Percentiles rank a stretch among this genome's conserved stretches.
phyloP scores from a whole-genome alignment of 2,329 filamentous ascomycete genomes.

The Cercospora sp. region DNA sequence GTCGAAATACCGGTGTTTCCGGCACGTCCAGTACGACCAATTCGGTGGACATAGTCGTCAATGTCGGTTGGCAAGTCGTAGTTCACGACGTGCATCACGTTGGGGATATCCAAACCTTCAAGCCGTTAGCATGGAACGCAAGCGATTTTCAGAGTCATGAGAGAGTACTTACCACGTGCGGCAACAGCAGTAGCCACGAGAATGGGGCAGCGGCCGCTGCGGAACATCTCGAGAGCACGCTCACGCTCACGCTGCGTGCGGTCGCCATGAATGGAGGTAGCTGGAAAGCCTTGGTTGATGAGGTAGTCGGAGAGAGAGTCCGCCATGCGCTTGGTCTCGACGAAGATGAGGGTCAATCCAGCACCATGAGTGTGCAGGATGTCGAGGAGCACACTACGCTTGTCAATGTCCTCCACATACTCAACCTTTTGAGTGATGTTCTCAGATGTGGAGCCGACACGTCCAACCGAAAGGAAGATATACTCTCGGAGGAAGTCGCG shows the following conservation, averaged over 20 bases:
- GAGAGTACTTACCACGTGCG: constrained; percentile 56
- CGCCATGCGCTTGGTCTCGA: constrained; percentile 99
- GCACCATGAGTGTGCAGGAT: constrained; percentile 92
- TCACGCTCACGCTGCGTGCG: constrained; percentile 99
- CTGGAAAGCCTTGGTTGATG: constrained; percentile 97
- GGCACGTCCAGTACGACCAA: constrained; percentile 99
- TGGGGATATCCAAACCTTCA: constrained; percentile 75
- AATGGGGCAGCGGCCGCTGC: constrained; percentile 91
- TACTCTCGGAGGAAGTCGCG: constrained; percentile 99
- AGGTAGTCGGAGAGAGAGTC: constrained; percentile 97
- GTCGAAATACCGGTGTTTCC: constrained; percentile 98
- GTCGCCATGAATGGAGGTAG: constrained; percentile 97
- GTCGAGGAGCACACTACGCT: constrained; percentile 95
- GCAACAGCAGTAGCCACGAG: constrained; percentile 96
- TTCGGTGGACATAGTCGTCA: constrained; percentile 98
- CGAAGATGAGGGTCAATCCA: constrained; percentile 93
- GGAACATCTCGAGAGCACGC: constrained; percentile 95
- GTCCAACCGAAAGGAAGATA: constrained; percentile 96
- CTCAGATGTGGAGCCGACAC: constrained; percentile 98
- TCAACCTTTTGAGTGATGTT: constrained; percentile 99
- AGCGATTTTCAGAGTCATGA: not conserved
- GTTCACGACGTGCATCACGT: constrained; percentile 97
- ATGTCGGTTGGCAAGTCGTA: constrained; percentile 99
- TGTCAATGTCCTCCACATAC: constrained; percentile 95
- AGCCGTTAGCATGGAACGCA: not conserved